phyloP scores from a whole-genome alignment of 306 rosid species.

The Vigna reflexopilosa region DNA sequence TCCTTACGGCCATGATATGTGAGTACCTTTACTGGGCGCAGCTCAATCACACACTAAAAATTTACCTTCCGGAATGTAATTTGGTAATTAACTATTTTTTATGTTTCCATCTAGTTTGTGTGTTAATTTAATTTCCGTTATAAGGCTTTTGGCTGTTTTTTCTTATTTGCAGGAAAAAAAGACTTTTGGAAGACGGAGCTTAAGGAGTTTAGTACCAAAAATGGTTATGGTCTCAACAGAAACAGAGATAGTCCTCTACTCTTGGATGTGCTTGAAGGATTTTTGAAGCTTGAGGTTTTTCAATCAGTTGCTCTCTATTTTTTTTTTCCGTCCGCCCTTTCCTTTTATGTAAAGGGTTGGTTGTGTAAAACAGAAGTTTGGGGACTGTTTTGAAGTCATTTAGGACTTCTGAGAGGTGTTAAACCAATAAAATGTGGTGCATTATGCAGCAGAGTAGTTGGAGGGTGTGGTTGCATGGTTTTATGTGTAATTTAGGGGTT shows the following conservation, averaged over 20 bases:
- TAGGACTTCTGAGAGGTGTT: too few species aligned
- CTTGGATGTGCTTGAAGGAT: slow-evolving; percentile 98
- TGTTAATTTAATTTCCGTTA: slow-evolving; percentile 16
- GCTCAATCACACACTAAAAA: slow-evolving; percentile 87
- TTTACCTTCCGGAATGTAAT: slow-evolving; percentile 95
- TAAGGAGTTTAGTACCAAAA: slow-evolving; percentile 90
- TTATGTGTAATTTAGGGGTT: too few species aligned
- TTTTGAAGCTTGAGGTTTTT: slow-evolving; percentile 96
- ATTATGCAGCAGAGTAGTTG: too few species aligned
- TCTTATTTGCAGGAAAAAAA: slow-evolving; percentile 71
- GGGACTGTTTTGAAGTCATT: too few species aligned
- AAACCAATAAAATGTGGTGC: too few species aligned
- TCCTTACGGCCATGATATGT: slow-evolving; percentile 86
- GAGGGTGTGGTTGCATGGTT: too few species aligned
- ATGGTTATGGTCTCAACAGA: slow-evolving; percentile 94
- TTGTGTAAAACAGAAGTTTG: too few species aligned
- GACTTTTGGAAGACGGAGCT: slow-evolving; percentile 94
- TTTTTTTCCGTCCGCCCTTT: neutral
- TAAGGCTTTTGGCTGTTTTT: slow-evolving; percentile 21
- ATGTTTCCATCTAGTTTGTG: slow-evolving; percentile 17
- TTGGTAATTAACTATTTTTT: slow-evolving; percentile 66
- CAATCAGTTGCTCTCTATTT: slow-evolving; percentile 16
- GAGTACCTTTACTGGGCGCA: slow-evolving; percentile 99
- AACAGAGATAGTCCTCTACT: slow-evolving; percentile 96
- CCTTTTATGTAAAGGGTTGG: neutral